Evolutionary conservation across 805 yeast genomes (phyloP).

Genomic region (Suhomyces canberraensis): DNA sequence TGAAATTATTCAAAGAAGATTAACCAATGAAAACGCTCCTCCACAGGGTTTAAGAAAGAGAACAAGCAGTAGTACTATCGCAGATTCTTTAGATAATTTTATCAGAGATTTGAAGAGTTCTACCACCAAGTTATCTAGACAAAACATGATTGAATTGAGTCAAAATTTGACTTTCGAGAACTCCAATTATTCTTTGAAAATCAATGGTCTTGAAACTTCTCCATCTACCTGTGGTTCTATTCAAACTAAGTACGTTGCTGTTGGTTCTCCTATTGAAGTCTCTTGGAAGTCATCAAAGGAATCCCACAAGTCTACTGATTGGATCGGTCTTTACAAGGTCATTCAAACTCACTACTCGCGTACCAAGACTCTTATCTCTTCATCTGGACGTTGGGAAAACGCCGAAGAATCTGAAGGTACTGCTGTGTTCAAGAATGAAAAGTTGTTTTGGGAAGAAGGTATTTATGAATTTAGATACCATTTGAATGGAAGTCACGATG

Average conservation of each 20-base stretch:
- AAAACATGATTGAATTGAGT: conserved; percentile 37
- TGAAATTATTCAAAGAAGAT: conserved; percentile 32
- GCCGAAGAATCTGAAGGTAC: conserved; percentile 36
- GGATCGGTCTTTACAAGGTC: conserved; percentile 75
- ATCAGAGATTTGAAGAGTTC: conserved; percentile 39
- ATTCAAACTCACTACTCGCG: conserved; percentile 56
- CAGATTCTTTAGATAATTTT: conserved; percentile 47
- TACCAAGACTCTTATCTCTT: conserved; percentile 55
- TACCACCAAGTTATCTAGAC: conserved; percentile 28
- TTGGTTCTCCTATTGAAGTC: conserved; percentile 56
- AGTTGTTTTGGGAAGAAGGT: conserved; percentile 64
- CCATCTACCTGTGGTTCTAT: conserved; percentile 7
- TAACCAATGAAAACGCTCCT: conserved; percentile 17
- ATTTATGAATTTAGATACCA: conserved; percentile 74
- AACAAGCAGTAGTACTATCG: conserved; percentile 29
- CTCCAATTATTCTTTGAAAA: conserved; percentile 28
- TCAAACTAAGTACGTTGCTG: conserved; percentile 14
- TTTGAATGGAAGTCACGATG: conserved; percentile 63
- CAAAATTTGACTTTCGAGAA: conserved; percentile 38
- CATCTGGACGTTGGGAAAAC: conserved; percentile 65
- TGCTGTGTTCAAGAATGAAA: conserved; percentile 45
- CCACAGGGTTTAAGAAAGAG: conserved; percentile 11
- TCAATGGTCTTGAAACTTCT: conserved; percentile 18
- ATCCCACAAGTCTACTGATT: conserved; percentile 50
- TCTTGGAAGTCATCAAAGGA: conserved; percentile 51